A percentile compares a stretch with the other conserved stretches of the same genome.
Conservation (phyloP, 768 basidiomycete genomes). For the Cystobasidium ongulense region DNA sequence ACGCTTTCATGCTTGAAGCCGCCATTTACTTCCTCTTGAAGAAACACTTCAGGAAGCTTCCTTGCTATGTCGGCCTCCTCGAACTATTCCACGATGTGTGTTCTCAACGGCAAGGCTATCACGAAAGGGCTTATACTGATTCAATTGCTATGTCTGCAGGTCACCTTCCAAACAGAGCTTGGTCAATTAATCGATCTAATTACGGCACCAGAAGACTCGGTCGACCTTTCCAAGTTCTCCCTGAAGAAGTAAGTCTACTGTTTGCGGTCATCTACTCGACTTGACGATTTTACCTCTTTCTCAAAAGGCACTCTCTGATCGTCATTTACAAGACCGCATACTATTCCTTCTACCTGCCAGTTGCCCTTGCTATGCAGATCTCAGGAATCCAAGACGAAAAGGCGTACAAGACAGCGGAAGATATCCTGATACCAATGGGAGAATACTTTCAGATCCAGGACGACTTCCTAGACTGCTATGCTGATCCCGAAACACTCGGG, state of each 20-base stretch:
- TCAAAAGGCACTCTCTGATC: slow-evolving; percentile 70
- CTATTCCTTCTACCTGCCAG: slow-evolving; percentile 98
- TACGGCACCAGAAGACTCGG: slow-evolving; percentile 81
- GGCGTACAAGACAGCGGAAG: slow-evolving; percentile 64
- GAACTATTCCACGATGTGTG: slow-evolving; percentile 81
- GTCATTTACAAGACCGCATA: slow-evolving; percentile 95
- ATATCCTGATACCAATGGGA: slow-evolving; percentile 81
- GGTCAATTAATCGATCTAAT: slow-evolving; percentile 93
- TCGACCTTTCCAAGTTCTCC: slow-evolving; percentile 82
- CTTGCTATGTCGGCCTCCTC: slow-evolving; percentile 78
- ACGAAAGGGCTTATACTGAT: background rate
- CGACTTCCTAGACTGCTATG: slow-evolving; percentile 89
- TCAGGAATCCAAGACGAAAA: slow-evolving; percentile 49
- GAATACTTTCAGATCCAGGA: slow-evolving; percentile 99
- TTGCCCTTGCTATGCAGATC: slow-evolving; percentile 84
- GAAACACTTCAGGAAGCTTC: slow-evolving; percentile 67
- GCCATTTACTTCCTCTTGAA: slow-evolving; percentile 87
- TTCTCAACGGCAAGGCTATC: background rate
- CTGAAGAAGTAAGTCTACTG: slow-evolving; percentile 58
- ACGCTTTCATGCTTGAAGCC: slow-evolving; percentile 88
- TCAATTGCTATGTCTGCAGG: slow-evolving; percentile 43
- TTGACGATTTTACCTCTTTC: background rate
- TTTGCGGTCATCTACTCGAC: background rate
- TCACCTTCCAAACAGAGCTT: slow-evolving; percentile 82
- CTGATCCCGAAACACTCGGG: slow-evolving; percentile 79